A percentile compares a stretch with the other conserved stretches of the same genome.
Conservation (phyloP, 1,284 basidiomycete genomes). For the Sanguinoderma infundibulare region DNA sequence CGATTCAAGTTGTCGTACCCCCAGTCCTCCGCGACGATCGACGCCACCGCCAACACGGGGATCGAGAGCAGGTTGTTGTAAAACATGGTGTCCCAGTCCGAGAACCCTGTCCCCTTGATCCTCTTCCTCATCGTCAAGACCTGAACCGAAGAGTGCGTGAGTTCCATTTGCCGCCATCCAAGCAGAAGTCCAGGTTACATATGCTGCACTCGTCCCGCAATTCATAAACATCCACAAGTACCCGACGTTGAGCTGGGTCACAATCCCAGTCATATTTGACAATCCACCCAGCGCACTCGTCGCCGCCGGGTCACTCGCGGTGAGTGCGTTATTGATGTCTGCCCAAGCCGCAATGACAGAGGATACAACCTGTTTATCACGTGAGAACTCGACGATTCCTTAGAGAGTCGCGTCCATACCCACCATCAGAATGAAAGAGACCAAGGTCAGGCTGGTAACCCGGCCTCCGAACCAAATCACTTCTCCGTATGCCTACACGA, state of each 20-base stretch:
- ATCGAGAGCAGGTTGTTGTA: slow-evolving; percentile 98
- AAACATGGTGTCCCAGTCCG: slow-evolving; percentile 99
- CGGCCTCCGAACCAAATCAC: slow-evolving; percentile 95
- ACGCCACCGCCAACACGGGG: slow-evolving; percentile 86
- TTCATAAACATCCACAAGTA: slow-evolving; percentile 98
- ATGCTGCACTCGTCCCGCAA: slow-evolving; percentile 90
- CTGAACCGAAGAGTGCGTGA: slow-evolving; percentile 45
- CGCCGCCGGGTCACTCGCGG: slow-evolving; percentile 47
- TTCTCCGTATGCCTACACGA: slow-evolving; percentile 88
- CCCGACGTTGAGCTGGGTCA: slow-evolving; percentile 75
- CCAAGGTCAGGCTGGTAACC: slow-evolving; percentile 87
- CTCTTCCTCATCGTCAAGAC: slow-evolving; percentile 96
- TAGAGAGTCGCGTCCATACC: slow-evolving; percentile 10
- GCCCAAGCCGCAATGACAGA: slow-evolving; percentile 96
- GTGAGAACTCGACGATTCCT: neutral
- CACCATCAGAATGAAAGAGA: slow-evolving; percentile 94
- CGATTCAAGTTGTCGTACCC: slow-evolving; percentile 72
- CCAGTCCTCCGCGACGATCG: slow-evolving; percentile 93
- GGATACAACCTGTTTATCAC: slow-evolving; percentile 73
- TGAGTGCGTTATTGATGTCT: slow-evolving; percentile 71
- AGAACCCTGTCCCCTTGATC: slow-evolving; percentile 98
- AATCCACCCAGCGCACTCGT: slow-evolving; percentile 44
- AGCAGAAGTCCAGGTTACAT: slow-evolving; percentile 59
- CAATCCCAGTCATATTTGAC: slow-evolving; percentile 50
- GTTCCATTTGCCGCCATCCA: neutral